Conservation (phyloP, 2,329 filamentous ascomycete genomes). For the Microdochium paspali region DNA sequence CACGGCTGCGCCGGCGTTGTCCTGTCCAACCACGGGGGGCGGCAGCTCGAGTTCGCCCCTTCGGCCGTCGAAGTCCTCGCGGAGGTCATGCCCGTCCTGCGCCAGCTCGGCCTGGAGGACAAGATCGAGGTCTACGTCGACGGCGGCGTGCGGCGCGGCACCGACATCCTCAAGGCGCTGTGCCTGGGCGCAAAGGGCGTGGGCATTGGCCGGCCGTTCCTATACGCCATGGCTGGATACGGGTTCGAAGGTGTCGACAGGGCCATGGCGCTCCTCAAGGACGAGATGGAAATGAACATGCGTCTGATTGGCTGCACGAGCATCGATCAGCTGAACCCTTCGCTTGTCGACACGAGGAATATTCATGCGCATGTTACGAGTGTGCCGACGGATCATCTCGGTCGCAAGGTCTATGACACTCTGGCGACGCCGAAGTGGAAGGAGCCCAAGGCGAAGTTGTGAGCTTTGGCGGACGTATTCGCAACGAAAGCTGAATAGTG, state of each 20-base stretch:
- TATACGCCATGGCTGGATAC: conserved; percentile 94
- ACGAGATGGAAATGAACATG: conserved; percentile 99
- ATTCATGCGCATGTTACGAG: conserved; percentile 44
- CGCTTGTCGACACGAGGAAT: conserved; percentile 68
- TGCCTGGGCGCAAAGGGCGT: conserved; percentile 88
- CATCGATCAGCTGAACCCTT: conserved; percentile 70
- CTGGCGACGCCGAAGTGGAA: conserved; percentile 42
- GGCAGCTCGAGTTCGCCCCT: conserved; percentile 85
- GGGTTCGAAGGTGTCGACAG: conserved; percentile 79
- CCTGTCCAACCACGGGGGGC: conserved; percentile 89
- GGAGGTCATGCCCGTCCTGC: conserved; percentile 84
- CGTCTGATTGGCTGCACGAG: conserved; percentile 73
- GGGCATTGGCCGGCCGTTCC: conserved; percentile 87
- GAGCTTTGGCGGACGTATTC: conserved; percentile 9
- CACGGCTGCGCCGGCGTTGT: conserved; percentile 81
- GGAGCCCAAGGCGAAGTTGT: conserved; percentile 40
- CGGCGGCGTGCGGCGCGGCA: conserved; percentile 80
- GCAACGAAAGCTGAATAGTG: no score
- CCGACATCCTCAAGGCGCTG: conserved; percentile 90
- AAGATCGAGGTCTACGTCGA: conserved; percentile 85
- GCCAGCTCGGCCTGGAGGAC: conserved; percentile 61
- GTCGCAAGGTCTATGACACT: conserved; percentile 41
- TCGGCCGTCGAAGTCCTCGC: conserved; percentile 85
- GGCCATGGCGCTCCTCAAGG: conserved; percentile 85
- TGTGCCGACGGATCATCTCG: conserved; percentile 38